Percentiles rank a stretch among this genome's conserved stretches.
phyloP scores from a whole-genome alignment of 805 yeast genomes.

The Zygosaccharomyces bisporus region DNA sequence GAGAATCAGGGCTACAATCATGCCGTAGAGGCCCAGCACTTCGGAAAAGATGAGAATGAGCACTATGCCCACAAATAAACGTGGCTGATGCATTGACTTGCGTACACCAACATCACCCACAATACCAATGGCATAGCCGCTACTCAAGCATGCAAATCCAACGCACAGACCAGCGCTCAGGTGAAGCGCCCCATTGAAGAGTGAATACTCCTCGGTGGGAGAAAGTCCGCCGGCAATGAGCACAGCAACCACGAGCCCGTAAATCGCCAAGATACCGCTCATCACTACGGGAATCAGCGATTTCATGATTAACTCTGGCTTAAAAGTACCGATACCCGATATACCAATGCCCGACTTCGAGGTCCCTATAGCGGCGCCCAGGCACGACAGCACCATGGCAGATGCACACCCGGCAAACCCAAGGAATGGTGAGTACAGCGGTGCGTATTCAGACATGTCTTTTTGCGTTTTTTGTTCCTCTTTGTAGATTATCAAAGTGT shows the following conservation, averaged over 20 bases:
- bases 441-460: slow-evolving; percentile 55
- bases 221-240: slow-evolving; percentile 86
- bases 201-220: slow-evolving; percentile 73
- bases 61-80: slow-evolving; percentile 85
- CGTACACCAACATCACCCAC: slow-evolving; percentile 94
- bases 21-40: slow-evolving; percentile 86
- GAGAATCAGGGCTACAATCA: slow-evolving; percentile 89
- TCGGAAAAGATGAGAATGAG: slow-evolving; percentile 87
- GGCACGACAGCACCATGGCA: slow-evolving; percentile 84
- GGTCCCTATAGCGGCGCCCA: slow-evolving; percentile 99
- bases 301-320: slow-evolving; percentile 95
- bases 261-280: slow-evolving; percentile 96
- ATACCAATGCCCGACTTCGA: slow-evolving; percentile 98
- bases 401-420: slow-evolving; percentile 97
- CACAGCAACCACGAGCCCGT: slow-evolving; percentile 95
- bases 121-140: slow-evolving; percentile 94
- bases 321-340: slow-evolving; percentile 95
- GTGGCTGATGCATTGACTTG: slow-evolving; percentile 81
- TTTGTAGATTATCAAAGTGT: background rate
- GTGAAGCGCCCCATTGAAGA: slow-evolving; percentile 97
- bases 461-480: background rate
- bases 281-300: slow-evolving; percentile 94
- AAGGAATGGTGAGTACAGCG: slow-evolving; percentile 92
- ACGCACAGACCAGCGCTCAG: slow-evolving; percentile 93
- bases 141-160: slow-evolving; percentile 93